Base-by-base conservation (phyloP, 2,329 filamentous ascomycete genomes). In the Hypocrella siamensis region DNA sequence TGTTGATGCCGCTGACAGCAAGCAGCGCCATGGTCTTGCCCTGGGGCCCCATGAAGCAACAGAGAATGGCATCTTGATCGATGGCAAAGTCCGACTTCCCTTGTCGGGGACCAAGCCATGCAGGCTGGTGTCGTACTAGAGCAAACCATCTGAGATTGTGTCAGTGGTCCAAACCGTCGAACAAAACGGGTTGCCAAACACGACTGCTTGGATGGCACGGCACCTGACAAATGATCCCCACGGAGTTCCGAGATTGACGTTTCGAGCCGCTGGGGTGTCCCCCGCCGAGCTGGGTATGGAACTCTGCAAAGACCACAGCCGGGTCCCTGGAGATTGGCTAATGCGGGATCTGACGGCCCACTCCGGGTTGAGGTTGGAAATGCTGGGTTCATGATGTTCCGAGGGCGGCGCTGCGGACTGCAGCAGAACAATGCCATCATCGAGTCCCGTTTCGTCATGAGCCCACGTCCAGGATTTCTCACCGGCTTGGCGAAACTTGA, bases 21-120 rank as follows among this genome's bases (percentile, higher is more conserved):
- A 94, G 61, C 7, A 93, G 54, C 2, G 86, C 81, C 5, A 94
- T 56, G 49, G 84, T 78, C 16, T 74, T 65, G 0, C 88, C 86
- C 40, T 79, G 62, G 0, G 60, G 52, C 17, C 73, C 76, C 16
- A 93, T 58, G 42, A 94, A 93, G 0, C 82, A 81, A 36, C 77
- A 75, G 14, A 93, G 49, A 3, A 94, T 56, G 2, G 75, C 83
- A 45, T 92, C 81, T 42, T 85, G 81, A 38, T 84, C 78, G 4
- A 86, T 60, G 4, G 59, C 57, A 35, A 93, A 79, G 1, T 57
- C 57, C 4, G 60, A 53, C 38, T 69, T 74, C 10, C 86, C 86
- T 49, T 94, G 86, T 25, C 84, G 65, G n/a, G 88, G 88, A 6
- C 79, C 83, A 9, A 93, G 59, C 88, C 88, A 96, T 2, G 85